Evolutionary conservation across 1,284 basidiomycete genomes (phyloP), one percentile per base, ranked within the genome.

Genomic region (Sutorius eximius): DNA sequence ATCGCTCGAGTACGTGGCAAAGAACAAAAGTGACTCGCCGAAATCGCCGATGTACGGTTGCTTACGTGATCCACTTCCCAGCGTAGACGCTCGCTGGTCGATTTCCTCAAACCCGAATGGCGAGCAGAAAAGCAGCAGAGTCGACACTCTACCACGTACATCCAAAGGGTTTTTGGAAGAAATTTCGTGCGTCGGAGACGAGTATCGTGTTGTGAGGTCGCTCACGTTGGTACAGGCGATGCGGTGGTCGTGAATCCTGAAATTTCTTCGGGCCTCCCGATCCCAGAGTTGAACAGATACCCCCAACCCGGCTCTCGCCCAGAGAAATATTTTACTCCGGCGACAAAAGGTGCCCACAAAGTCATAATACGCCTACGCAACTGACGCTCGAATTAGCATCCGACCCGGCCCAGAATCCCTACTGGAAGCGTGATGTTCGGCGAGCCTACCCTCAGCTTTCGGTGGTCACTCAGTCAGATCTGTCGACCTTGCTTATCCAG

Each of bases 351-450:
- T 85, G 64, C 52, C 76, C 67, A 38, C 61, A 64, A 47, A 56
- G 45, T 61, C 5, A 18, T 29, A 22, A 5, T 32, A 13, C 24
- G 1, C 30, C 27, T 41, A 45, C 37, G 4, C 36, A 30, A 49
- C 44, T 57, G 53, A 56, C 56, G 27, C 24, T 16, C 43, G 53
- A 33, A 45, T 51, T 60, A 92, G 89, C 90, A 20, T 91, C 89
- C 47, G 90, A 92, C 71, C 82, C 82, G 45, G 89, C 90, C 22
- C 79, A 90, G 75, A 92, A 92, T 72, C 89, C 88, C 60, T 98
- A 98, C 82, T 93, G 87, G 86, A 93, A 95, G 75, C 91, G 95
- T 58, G 95, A 98, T 75, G 90, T 95, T 65, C 87, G 95, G 57
- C 86, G 95, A 56, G 86, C 86, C 52, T 97, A 95, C 74, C 94